These are phyloP conservation scores for Scenedesmus sp. DNA, from an alignment of 163 green algal genomes.

Conservation along the genomic window DNA sequence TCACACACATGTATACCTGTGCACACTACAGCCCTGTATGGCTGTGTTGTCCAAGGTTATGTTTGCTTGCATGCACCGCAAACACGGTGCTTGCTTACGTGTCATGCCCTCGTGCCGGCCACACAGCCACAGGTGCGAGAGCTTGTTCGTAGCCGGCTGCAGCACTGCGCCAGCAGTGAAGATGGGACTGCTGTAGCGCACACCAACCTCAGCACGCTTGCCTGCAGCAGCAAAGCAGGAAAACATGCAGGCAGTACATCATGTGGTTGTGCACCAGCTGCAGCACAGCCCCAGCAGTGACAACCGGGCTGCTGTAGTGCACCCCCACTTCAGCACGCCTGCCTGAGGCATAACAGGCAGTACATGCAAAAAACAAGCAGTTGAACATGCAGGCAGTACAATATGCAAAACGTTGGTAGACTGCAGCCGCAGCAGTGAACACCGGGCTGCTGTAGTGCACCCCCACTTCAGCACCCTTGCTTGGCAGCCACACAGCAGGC, in stretches of 20 bases:
- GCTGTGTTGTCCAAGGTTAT: neutral
- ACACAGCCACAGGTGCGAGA: slow-evolving; percentile 40
- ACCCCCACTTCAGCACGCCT: slow-evolving; percentile 40
- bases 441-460: slow-evolving; percentile 41
- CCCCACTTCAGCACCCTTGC: slow-evolving; percentile 38
- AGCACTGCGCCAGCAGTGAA: slow-evolving; percentile 30
- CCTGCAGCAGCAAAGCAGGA: slow-evolving; percentile 26
- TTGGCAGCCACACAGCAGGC: neutral
- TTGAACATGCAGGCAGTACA: neutral
- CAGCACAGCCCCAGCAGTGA: neutral
- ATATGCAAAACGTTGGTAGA: too few relatives aligned
- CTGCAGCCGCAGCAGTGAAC: neutral
- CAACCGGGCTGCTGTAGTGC: slow-evolving; percentile 33
- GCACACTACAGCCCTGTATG: too few relatives aligned
- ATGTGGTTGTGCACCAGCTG: too few relatives aligned
- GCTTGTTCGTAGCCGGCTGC: slow-evolving; percentile 36
- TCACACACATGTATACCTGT: too few relatives aligned
- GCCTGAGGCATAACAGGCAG: slow-evolving; percentile 10
- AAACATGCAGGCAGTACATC: neutral
- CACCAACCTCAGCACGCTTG: slow-evolving; percentile 43
- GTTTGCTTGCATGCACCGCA: neutral
- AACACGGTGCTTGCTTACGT: neutral
- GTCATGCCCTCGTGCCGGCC: slow-evolving; percentile 31
- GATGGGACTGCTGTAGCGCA: slow-evolving; percentile 41
- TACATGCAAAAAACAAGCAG: slow-evolving; percentile 8